Base-by-base conservation (phyloP, 768 basidiomycete genomes). In the Collybia sp. region DNA sequence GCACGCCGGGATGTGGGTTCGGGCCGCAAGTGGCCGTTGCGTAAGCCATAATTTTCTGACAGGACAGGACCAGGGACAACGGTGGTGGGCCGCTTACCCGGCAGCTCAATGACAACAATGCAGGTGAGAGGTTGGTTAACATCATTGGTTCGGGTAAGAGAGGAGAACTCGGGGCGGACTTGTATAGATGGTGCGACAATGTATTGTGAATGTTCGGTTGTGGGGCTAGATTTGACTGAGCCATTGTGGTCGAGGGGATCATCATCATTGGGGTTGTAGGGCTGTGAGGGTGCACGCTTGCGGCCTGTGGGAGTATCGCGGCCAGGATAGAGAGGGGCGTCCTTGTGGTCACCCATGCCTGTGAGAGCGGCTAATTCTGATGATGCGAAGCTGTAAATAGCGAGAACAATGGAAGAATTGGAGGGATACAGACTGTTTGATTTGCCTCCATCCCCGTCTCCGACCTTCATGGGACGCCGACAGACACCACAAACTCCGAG, bases 401-500 rank as follows among this genome's bases (percentile, higher is more conserved):
- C 20, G 39, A 30, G 34, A 50, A 42, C 20, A 9, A 41, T 37
- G 37, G 13, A 19, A 49, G 25, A 50, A 39, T 46, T 32, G 30
- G 50, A 35, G 55, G 51, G 12, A 19, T 40, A 15, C 75, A 70
- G 70, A 96, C 95, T 98, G 72, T 94, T 95, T 30, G 80, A 85
- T 70, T 88, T 91, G 48, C 83, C 82, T 9, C 80, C 79, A 57
- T 91, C 89, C 18, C 88, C 87, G 47, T 95, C 93, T 17, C 85
- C 87, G 12, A 99, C 77, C 59, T 93, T 93, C 96, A 99, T 98
- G 13, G 93, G 93, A 30, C 93, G 78, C 55, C 96, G 77, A 61
- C 96, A 99, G 2, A 98, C 93, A 33, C 96, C 96, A 55, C 96
- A 99, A 13, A 99, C 90, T 15, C 96, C 96, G 17, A 96, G 71